phyloP scores from a whole-genome alignment of 306 rosid species.

The Lagenaria siceraria region DNA sequence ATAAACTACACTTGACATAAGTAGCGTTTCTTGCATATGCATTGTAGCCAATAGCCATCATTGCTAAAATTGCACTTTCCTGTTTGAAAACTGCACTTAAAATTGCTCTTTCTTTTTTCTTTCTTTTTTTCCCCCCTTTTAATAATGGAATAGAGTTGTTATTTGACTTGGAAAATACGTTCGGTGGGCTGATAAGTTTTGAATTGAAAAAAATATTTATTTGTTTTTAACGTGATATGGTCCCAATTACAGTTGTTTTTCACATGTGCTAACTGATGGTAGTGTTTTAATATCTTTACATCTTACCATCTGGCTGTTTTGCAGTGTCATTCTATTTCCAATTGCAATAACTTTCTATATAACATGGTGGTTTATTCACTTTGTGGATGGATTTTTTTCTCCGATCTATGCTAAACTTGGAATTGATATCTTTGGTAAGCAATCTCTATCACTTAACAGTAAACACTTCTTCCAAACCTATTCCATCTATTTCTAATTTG shows the following conservation, averaged over 20 bases:
- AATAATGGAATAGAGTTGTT: neutral
- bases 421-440: constrained; percentile 72
- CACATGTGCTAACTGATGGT: neutral
- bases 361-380: constrained; percentile 96
- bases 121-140: too few relatives aligned
- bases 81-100: neutral
- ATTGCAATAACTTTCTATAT: constrained; percentile 84
- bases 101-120: too few relatives aligned
- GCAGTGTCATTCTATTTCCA: constrained; percentile 85
- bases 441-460: neutral
- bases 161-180: neutral
- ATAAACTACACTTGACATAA: neutral
- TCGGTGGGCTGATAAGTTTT: neutral
- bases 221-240: neutral
- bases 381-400: constrained; percentile 83
- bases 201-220: neutral
- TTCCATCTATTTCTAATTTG: neutral
- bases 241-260: neutral
- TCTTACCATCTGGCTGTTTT: constrained; percentile 19
- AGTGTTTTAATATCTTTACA: neutral
- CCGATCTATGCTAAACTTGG: constrained; percentile 86
- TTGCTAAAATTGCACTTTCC: neutral
- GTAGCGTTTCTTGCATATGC: neutral
- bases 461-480: neutral
- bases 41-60: neutral